Base-by-base conservation (phyloP, 2,329 filamentous ascomycete genomes). In the Dactylonectria macrodidyma region DNA sequence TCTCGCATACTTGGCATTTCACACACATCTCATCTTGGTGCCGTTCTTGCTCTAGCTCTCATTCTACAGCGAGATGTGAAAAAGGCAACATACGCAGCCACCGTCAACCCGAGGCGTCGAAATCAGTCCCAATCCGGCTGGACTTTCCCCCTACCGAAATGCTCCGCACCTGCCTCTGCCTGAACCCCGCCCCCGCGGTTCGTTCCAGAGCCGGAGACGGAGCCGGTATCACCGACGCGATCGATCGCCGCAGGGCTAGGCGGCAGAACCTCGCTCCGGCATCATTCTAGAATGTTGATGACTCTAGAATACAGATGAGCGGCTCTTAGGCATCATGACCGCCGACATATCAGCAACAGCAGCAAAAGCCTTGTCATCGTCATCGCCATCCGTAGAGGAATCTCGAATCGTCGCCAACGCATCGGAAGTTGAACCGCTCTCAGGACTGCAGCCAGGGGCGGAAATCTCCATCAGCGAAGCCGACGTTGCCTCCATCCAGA, bases 401-500 rank as follows among this genome's bases (percentile, higher is more conserved):
- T 44, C 41, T 44, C 41, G 41, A 14, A 34, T 48, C 16, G 33
- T 46, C 34, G 30, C 38, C n/a, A 60, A 22, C n/a, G 47, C 44
- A n/a, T 36, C 26, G 26, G 26, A 19, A 19, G 19, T 19, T 19
- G 19, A 30, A 30, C 26, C 62, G 16, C 22, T 38, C 26, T 41
- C 51, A 26, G 57, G 46, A 19, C 36, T 46, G 14, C 16, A 50
- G 8, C 10, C 44, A 24, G 62, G 48, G 22, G 34, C 58, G 55
- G 76, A 68, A 62, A 67, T 62, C n/a, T 24, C 56, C 67, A 71
- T 77, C 66, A 72, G 73, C 38, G 73, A 76, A 50, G 66, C 59
- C 60, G 77, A 79, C 67, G 72, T 77, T 68, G 74, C 73, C 59
- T 66, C 65, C 38, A 52, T 73, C 54, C 72, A 76, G 61, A 69